Evolutionary conservation across 1,139 yeast species (phyloP).

Genomic region (Blastobotrys raffinosifermentans): DNA sequence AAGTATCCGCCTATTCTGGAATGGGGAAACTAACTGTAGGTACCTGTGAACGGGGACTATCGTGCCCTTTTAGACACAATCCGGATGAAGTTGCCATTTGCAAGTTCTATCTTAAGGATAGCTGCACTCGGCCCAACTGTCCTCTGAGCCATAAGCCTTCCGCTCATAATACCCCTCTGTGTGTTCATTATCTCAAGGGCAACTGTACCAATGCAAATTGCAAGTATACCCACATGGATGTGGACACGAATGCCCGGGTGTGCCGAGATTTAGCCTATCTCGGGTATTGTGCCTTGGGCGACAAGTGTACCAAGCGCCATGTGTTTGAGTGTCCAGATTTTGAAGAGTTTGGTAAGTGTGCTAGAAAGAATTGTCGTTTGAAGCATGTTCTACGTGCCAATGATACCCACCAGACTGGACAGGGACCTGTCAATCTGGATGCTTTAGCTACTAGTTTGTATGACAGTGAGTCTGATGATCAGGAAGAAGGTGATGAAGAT

Average conservation of each 20-base stretch:
- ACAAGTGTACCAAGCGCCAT: constrained; percentile 52
- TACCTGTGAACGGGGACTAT: constrained; percentile 46
- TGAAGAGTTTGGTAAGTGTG: constrained; percentile 54
- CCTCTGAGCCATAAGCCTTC: constrained; percentile 50
- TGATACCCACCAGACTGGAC: constrained; percentile 17
- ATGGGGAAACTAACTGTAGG: constrained; percentile 32
- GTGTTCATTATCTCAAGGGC: constrained; percentile 47
- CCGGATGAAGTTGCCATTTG: constrained; percentile 50
- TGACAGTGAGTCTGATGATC: constrained; percentile 5
- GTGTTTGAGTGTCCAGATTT: constrained; percentile 65
- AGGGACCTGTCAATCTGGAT: constrained; percentile 21
- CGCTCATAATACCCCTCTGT: constrained; percentile 61
- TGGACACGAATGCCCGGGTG: constrained; percentile 41
- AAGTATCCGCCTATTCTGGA: constrained; percentile 10
- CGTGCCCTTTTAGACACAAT: constrained; percentile 55
- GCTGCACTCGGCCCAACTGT: constrained; percentile 49
- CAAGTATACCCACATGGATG: constrained; percentile 48
- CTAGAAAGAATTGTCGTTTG: constrained; percentile 45
- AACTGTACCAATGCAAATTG: constrained; percentile 54
- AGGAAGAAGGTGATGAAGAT: constrained; percentile 4
- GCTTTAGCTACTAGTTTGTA: constrained; percentile 11
- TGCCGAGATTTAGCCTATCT: constrained; percentile 64
- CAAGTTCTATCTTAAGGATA: constrained; percentile 41
- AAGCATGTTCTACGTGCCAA: constrained; percentile 39
- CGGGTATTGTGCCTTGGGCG: constrained; percentile 65